Evolutionary conservation across 495 filamentous ascomycete genomes (phyloP), one percentile per base, ranked within the genome.

Genomic region (Cercophora scortea): DNA sequence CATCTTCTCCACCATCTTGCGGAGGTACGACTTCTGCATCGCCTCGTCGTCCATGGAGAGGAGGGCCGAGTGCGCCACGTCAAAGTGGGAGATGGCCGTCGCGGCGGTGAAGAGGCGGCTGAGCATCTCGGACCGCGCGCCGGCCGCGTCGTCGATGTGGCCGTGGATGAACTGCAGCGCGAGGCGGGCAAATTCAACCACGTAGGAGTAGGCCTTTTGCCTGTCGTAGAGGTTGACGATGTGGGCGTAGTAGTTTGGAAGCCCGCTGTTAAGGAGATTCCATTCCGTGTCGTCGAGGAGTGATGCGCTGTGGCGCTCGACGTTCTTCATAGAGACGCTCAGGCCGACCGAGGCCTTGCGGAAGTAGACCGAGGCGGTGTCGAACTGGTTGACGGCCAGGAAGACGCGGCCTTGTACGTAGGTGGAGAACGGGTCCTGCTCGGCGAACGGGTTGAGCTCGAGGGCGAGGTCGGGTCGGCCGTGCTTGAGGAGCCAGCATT

Each of bases 381-480:
- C 78, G 59, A 79, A 80, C 59, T 93, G 86, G 17, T 81, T 81
- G 60, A 81, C 81, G 12, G 83, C 79, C 15, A 96, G 75, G 61
- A 84, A 79, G 42, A 93, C 75, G 35, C 94, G 86, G 11, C 87
- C 92, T 65, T 89, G 88, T 12, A 96, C 74, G 65, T 99, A 99
- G 1, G 80, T 85, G 6, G 88, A 81, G 81, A 93, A 97, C 32
- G 77, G 65, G 19, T 77, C 74, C 66, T 61, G 80, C 61, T 69
- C 83, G 71, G 69, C 68, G 63, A 88, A 93, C 8, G 79, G 80
- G 47, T 76, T 73, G 57, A 95, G 88, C 60, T 93, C 86, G 50
- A 80, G 72, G 10, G 89, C 89, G 4, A 91, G 74, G 57, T 89
- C 85, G 12, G 84, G 72, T 59, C 88, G 78, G 44, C 80, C 77